phyloP scores from a whole-genome alignment of 176 grass and related monocot genomes.

The Microstegium vimineum region DNA sequence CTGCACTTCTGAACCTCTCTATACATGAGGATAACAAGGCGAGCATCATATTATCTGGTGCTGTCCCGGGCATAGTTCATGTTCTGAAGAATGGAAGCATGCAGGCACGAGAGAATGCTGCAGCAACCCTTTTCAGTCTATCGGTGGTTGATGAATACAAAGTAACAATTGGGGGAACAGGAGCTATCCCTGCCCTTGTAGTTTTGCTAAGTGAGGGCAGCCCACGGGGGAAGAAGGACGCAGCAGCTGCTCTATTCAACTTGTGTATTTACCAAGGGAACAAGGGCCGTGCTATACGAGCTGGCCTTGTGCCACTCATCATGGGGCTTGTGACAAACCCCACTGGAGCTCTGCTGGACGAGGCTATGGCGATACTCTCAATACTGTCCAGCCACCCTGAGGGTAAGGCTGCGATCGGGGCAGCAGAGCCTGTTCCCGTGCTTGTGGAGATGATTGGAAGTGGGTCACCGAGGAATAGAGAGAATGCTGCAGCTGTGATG shows the following conservation, averaged over 20 bases:
- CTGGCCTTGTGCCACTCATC: constrained; percentile 77
- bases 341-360: constrained; percentile 59
- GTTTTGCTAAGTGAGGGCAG: constrained; percentile 76
- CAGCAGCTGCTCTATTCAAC: constrained; percentile 92
- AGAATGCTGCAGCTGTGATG: constrained; percentile 85
- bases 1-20: constrained; percentile 84
- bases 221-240: constrained; percentile 85
- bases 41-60: constrained; percentile 62
- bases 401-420: constrained; percentile 66
- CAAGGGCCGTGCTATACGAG: constrained; percentile 72
- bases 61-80: constrained; percentile 71
- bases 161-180: constrained; percentile 67
- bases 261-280: constrained; percentile 96
- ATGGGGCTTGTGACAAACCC: constrained; percentile 75
- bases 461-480: constrained; percentile 71
- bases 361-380: constrained; percentile 83
- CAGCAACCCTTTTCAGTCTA: constrained; percentile 91
- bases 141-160: constrained; percentile 90
- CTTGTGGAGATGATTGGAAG: constrained; percentile 71
- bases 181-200: constrained; percentile 84
- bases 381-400: constrained; percentile 84
- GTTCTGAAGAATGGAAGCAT: constrained; percentile 90
- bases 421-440: constrained; percentile 65
- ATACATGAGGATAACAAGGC: constrained; percentile 88
- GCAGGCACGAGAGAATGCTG: constrained; percentile 92